phyloP scores from a whole-genome alignment of 495 filamentous ascomycete species.

The Tuber magnatum region DNA sequence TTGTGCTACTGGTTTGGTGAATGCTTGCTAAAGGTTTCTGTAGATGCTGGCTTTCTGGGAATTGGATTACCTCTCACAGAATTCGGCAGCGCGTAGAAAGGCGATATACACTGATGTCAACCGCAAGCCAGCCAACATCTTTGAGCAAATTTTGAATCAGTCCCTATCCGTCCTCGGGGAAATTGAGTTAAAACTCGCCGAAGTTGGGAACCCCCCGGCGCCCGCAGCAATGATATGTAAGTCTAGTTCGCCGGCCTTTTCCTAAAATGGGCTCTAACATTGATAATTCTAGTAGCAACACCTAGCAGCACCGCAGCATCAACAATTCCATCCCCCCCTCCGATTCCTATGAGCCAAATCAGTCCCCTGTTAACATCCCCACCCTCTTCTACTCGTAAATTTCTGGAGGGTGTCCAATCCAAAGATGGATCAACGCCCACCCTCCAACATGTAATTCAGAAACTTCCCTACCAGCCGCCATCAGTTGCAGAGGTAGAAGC shows the following conservation, averaged over 20 bases:
- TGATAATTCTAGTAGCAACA: conserved; percentile 8
- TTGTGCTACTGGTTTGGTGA: neutral
- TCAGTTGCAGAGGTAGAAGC: conserved; percentile 28
- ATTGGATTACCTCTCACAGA: conserved; percentile 66
- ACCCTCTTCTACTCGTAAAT: conserved; percentile 17
- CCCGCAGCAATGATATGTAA: conserved; percentile 9
- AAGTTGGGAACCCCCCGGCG: conserved; percentile 49
- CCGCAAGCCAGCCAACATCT: conserved; percentile 66
- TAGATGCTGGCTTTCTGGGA: conserved; percentile 88
- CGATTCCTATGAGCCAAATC: conserved; percentile 23
- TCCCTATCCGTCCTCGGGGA: conserved; percentile 61
- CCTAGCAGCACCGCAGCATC: conserved; percentile 3
- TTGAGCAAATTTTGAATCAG: conserved; percentile 65
- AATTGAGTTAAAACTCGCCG: conserved; percentile 58
- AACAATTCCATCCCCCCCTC: conserved; percentile 20
- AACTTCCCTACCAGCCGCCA: conserved; percentile 24
- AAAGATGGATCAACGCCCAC: conserved; percentile 21
- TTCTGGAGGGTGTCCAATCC: conserved; percentile 34
- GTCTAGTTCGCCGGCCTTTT: conserved; percentile 8
- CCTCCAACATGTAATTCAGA: conserved; percentile 24
- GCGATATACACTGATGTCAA: conserved; percentile 85
- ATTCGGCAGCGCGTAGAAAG: conserved; percentile 64
- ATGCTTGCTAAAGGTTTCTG: conserved; percentile 8
- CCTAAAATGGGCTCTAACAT: conserved; percentile 7
- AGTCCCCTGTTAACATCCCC: conserved; percentile 14